These are phyloP conservation scores for Globisporangium echinulatum DNA, from an alignment of 352 stramenopile species.

Conservation along the genomic window DNA sequence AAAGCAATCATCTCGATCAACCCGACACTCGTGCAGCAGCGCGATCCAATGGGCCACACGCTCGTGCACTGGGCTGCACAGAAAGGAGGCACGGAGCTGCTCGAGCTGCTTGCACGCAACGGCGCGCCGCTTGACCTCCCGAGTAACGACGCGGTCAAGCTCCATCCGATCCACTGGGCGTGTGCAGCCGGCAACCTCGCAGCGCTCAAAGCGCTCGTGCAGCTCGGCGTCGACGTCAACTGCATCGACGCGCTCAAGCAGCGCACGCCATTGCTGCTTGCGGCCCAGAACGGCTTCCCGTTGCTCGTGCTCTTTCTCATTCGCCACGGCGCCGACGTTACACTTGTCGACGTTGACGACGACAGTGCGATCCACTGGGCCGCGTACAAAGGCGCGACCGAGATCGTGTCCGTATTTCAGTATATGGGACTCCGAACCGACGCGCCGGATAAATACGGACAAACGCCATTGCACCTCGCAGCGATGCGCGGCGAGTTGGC, in stretches of 20 bases:
- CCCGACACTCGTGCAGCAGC: slow-evolving; percentile 22
- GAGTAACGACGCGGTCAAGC: slow-evolving; percentile 47
- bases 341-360: slow-evolving; percentile 51
- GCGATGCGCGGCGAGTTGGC: slow-evolving; percentile 65
- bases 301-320: slow-evolving; percentile 75
- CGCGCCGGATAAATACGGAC: slow-evolving; percentile 57
- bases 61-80: slow-evolving; percentile 69
- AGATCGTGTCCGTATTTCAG: slow-evolving; percentile 81
- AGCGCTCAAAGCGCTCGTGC: slow-evolving; percentile 52
- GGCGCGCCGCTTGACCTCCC: slow-evolving; percentile 48
- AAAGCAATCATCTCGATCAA: slow-evolving; percentile 28
- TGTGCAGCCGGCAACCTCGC: slow-evolving; percentile 67
- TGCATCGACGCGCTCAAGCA: slow-evolving; percentile 64
- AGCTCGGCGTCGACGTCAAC: slow-evolving; percentile 67
- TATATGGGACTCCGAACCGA: slow-evolving; percentile 66
- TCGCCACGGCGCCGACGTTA: slow-evolving; percentile 61
- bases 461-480: slow-evolving; percentile 80
- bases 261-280: slow-evolving; percentile 66
- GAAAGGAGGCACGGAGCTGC: slow-evolving; percentile 38
- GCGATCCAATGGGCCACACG: slow-evolving; percentile 65
- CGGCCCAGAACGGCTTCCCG: slow-evolving; percentile 70
- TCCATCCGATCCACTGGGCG: slow-evolving; percentile 84
- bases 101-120: slow-evolving; percentile 44
- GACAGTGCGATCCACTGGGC: slow-evolving; percentile 84
- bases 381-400: slow-evolving; percentile 78